phyloP scores from a whole-genome alignment of 2,329 filamentous ascomycete genomes.

The Drechslerella dactyloides region DNA sequence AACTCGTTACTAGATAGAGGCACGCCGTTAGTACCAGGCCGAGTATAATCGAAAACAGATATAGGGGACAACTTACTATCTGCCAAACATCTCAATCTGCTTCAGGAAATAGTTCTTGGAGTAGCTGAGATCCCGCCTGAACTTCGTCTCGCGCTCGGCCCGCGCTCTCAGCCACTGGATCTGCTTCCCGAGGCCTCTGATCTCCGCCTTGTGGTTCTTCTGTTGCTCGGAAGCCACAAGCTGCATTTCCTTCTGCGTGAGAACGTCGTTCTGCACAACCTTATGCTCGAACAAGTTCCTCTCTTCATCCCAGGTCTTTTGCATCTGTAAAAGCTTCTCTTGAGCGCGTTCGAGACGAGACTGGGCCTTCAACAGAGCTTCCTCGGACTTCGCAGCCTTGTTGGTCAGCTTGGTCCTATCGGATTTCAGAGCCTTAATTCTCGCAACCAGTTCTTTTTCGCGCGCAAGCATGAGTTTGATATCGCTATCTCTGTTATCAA shows the following conservation, averaged over 20 bases:
- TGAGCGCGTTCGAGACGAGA: conserved; percentile 53
- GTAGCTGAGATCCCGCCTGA: conserved; percentile 80
- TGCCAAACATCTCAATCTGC: conserved; percentile 80
- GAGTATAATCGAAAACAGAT: conserved; percentile 22
- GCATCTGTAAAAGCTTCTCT: conserved; percentile 55
- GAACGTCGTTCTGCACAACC: conserved; percentile 62
- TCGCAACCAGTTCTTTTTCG: conserved; percentile 57
- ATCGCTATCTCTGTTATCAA: conserved; percentile 54
- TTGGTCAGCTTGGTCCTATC: conserved; percentile 52
- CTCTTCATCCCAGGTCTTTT: conserved; percentile 55
- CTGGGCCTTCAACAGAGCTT: conserved; percentile 51
- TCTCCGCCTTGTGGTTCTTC: conserved; percentile 76
- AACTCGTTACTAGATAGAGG: conserved; percentile 77
- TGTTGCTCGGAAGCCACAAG: conserved; percentile 65
- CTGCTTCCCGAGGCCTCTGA: conserved; percentile 83
- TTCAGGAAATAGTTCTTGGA: conserved; percentile 83
- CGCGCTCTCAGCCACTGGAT: conserved; percentile 88
- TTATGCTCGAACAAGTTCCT: conserved; percentile 59
- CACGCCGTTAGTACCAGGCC: conserved; percentile 19
- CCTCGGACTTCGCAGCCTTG: conserved; percentile 48
- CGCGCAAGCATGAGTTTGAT: conserved; percentile 55
- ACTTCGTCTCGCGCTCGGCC: conserved; percentile 77
- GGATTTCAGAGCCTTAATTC: conserved; percentile 52
- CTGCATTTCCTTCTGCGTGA: conserved; percentile 55
- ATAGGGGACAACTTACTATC: conserved; percentile 73